Base-by-base conservation (phyloP, 768 basidiomycete species). In the Lentinula lateritia region DNA sequence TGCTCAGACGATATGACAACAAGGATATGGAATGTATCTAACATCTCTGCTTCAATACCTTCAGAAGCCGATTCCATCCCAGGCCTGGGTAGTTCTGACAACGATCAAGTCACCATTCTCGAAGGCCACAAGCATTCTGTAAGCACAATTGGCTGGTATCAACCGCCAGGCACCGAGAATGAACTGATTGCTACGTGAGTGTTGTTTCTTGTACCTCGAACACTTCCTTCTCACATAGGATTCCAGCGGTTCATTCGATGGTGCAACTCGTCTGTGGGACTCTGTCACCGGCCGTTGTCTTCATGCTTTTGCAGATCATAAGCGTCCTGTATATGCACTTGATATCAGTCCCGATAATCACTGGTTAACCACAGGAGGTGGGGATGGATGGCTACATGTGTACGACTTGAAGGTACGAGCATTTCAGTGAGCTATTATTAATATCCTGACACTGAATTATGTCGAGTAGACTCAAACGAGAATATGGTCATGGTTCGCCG, bases 1-100 rank as follows among this genome's bases (percentile, higher is more conserved):
- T 92, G 90, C 70, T 91, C 92, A 0, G 92, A 94, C 67, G 92
- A 94, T 64, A 76, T 76, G 64, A 91, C 90, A 0, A 87, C 89
- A 18, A 84, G 88, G 41, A 81, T 93, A 66, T 94, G 91, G 91
- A 80, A 83, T 58, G 73, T 90, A 53, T 82, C 82, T 57, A 77
- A 79, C 54, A 65, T 84, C 20, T 70, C 46, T 8, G 46, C 20
- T 18, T 48, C 73, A 9, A 64, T 66, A n/a, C 54, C 68, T 42
- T 66, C 73, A 8, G 54, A 67, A 10, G 64, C 67, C 28, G 78
- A 81, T 36, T 67, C 69, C 54, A 79, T 80, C 59, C 80, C 78
- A 7, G 82, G 78, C 5, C 63, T 81, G 39, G 68, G 72, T 36
- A 69, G 70, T 12, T 70, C 73, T 1, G 20, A 48, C 18, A 20